Evolutionary conservation across 1,284 basidiomycete species (phyloP).

Genomic region (Cutaneotrichosporon spelunceum): DNA sequence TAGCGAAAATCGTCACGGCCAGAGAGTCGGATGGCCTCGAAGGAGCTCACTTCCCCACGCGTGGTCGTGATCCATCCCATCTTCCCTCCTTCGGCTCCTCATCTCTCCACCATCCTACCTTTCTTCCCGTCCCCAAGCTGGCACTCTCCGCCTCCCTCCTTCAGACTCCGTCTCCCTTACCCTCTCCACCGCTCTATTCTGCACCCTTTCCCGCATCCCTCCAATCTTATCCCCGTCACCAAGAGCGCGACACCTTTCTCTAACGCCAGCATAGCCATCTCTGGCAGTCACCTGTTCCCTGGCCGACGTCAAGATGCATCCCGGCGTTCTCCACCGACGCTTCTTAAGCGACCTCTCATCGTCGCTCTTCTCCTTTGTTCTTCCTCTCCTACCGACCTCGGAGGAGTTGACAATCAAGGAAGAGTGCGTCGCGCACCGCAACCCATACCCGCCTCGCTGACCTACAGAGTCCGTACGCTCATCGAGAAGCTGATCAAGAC

Average conservation of each 20-base stretch:
- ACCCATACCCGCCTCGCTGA: constrained; percentile 1
- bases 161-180: background rate
- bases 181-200: no score
- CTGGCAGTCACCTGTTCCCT: background rate
- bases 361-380: constrained; percentile 61
- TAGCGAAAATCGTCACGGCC: no score
- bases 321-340: constrained; percentile 45
- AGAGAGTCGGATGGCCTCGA: no score
- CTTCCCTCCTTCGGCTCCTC: no score
- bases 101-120: no score
- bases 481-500: constrained; percentile 91
- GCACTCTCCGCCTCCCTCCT: no score
- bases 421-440: constrained; percentile 54
- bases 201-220: no score
- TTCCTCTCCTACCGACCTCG: constrained; percentile 79
- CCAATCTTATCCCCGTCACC: background rate
- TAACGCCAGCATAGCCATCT: background rate
- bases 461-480: constrained; percentile 69
- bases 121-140: no score
- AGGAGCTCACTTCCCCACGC: no score
- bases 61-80: no score
- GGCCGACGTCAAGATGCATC: constrained; percentile 40
- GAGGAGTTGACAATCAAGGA: constrained; percentile 93
- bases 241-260: background rate
- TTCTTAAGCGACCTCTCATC: constrained; percentile 53